phyloP scores from a whole-genome alignment of 2,329 filamentous ascomycete species.

The Xylaria sp. region DNA sequence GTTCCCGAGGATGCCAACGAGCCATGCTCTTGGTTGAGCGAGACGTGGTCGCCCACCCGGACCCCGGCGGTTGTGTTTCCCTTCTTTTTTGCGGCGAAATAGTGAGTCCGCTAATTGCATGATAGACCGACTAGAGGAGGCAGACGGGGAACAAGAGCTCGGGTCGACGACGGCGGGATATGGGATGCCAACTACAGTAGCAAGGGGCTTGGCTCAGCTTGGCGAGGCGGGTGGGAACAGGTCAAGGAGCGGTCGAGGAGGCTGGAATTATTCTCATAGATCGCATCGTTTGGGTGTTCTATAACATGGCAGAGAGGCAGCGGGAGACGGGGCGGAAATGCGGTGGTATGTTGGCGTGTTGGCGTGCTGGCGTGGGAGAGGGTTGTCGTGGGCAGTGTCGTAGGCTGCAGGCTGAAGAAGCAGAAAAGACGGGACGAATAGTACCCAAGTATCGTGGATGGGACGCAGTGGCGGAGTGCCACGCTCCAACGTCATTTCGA shows the following conservation, averaged over 20 bases:
- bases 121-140: neutral
- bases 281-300: neutral
- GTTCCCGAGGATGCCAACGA: slow-evolving; percentile 5
- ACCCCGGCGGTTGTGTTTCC: neutral
- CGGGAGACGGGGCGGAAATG: too few species aligned
- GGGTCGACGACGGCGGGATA: neutral
- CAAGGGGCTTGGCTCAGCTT: neutral
- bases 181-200: neutral
- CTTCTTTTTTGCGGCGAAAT: neutral
- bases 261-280: neutral
- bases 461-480: neutral
- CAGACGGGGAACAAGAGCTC: neutral
- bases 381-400: too few species aligned
- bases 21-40: slow-evolving; percentile 11
- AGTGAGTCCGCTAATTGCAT: slow-evolving; percentile 16
- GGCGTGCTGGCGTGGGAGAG: neutral
- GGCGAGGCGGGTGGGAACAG: too few species aligned
- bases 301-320: slow-evolving; percentile 3
- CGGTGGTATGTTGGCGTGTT: neutral
- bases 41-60: neutral
- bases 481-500: neutral
- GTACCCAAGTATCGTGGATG: neutral
- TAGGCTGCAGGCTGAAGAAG: too few species aligned
- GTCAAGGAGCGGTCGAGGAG: slow-evolving; percentile 19
- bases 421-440: too few species aligned